These are phyloP conservation scores for Phytopythium ostracodes DNA, from an alignment of 352 stramenopile species.

Conservation along the genomic window DNA sequence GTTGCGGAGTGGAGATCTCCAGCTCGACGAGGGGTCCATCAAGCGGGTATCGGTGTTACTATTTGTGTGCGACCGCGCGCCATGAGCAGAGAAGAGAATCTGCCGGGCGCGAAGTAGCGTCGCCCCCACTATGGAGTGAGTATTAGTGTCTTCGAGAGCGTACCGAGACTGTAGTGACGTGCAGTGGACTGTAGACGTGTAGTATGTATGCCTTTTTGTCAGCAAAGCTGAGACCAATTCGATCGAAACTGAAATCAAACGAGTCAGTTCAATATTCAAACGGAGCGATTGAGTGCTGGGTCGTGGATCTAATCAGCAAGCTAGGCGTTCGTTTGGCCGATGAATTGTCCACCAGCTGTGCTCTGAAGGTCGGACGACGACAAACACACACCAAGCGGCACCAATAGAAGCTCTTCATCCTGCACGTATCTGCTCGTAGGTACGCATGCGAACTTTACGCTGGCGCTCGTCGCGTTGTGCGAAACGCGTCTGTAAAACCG, in stretches of 20 bases:
- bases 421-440: background rate
- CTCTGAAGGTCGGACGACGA: too few relatives aligned
- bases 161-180: background rate
- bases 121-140: background rate
- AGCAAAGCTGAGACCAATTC: background rate
- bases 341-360: too few relatives aligned
- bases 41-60: slow-evolving; percentile 2
- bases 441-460: background rate
- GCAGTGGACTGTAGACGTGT: background rate
- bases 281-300: too few relatives aligned
- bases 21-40: too few relatives aligned
- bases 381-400: too few relatives aligned
- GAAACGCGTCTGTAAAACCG: background rate
- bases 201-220: background rate
- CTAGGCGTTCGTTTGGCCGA: too few relatives aligned
- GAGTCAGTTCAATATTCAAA: too few relatives aligned
- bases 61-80: background rate
- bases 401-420: too few relatives aligned
- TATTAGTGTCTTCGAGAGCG: background rate
- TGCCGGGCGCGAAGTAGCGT: background rate
- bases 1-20: too few relatives aligned
- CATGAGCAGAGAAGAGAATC: slow-evolving; percentile 7
- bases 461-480: background rate
- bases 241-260: too few relatives aligned
- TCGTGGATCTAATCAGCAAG: too few relatives aligned